Evolutionary conservation across 2,329 filamentous ascomycete species (phyloP).

Genomic region (Colletotrichum sp.): DNA sequence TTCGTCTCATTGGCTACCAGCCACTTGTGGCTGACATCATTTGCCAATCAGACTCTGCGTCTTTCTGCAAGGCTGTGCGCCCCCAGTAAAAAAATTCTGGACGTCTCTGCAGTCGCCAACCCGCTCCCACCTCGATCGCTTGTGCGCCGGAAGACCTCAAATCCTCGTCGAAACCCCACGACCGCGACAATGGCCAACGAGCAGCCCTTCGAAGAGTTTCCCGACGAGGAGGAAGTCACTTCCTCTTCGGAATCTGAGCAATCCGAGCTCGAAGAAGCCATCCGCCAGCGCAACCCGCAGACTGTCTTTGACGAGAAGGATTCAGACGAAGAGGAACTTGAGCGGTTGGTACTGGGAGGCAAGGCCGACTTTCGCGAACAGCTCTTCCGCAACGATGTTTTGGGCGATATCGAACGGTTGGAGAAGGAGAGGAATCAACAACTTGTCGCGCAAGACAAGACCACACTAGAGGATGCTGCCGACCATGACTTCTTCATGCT

Average conservation of each 20-base stretch:
- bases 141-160: neutral
- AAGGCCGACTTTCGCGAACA: slow-evolving; percentile 80
- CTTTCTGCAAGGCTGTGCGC: slow-evolving; percentile 6
- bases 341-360: slow-evolving; percentile 88
- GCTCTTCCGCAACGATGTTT: slow-evolving; percentile 63
- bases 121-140: neutral
- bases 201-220: slow-evolving; percentile 21
- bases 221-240: slow-evolving; percentile 19
- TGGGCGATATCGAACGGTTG: slow-evolving; percentile 32
- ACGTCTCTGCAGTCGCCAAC: neutral
- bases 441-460: slow-evolving; percentile 45
- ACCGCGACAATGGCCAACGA: slow-evolving; percentile 21
- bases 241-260: slow-evolving; percentile 17
- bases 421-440: slow-evolving; percentile 35
- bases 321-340: slow-evolving; percentile 82
- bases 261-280: slow-evolving; percentile 30
- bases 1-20: neutral
- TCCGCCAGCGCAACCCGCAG: slow-evolving; percentile 25
- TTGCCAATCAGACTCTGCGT: neutral
- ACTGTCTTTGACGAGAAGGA: slow-evolving; percentile 67
- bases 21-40: rapidly evolving
- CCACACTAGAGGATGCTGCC: slow-evolving; percentile 63
- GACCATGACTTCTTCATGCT: slow-evolving; percentile 88
- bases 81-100: slow-evolving; percentile 21
- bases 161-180: neutral